Evolutionary conservation across 208 protist species (phyloP).

Genomic region (Trypanosoma cruzi): DNA sequence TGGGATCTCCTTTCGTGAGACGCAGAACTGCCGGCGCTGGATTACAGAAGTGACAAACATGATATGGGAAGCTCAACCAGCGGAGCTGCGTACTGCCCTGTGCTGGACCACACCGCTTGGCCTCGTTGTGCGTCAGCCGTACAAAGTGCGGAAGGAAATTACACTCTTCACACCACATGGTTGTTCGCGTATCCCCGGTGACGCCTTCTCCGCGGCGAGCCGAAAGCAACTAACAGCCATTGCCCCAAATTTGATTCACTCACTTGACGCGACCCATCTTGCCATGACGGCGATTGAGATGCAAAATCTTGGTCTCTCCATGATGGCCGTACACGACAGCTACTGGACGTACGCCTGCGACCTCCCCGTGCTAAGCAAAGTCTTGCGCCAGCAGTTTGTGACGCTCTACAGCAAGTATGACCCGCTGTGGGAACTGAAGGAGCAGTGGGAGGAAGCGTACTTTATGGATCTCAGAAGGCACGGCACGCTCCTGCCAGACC

Average conservation of each 20-base stretch:
- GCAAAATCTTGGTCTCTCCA: slow-evolving; percentile 79
- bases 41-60: slow-evolving; percentile 71
- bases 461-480: slow-evolving; percentile 86
- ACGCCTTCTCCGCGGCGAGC: slow-evolving; percentile 72
- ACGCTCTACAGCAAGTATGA: slow-evolving; percentile 94
- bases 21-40: slow-evolving; percentile 89
- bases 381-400: slow-evolving; percentile 97
- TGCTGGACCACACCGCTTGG: slow-evolving; percentile 97
- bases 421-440: slow-evolving; percentile 91
- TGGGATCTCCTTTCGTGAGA: slow-evolving; percentile 88
- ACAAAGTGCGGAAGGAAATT: slow-evolving; percentile 85
- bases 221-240: slow-evolving; percentile 95
- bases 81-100: slow-evolving; percentile 85
- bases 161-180: slow-evolving; percentile 83
- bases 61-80: slow-evolving; percentile 82
- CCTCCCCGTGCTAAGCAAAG: slow-evolving; percentile 90
- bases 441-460: slow-evolving; percentile 92
- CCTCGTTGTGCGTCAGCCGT: slow-evolving; percentile 97
- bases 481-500: slow-evolving; percentile 83
- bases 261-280: slow-evolving; percentile 98
- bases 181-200: slow-evolving; percentile 69
- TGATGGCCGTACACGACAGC: slow-evolving; percentile 98
- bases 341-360: slow-evolving; percentile 98
- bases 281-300: slow-evolving; percentile 96
- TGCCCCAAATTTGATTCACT: slow-evolving; percentile 99